Evolutionary conservation across 805 yeast species (phyloP), one percentile per base, ranked within the genome.

Genomic region (Candida piceae): DNA sequence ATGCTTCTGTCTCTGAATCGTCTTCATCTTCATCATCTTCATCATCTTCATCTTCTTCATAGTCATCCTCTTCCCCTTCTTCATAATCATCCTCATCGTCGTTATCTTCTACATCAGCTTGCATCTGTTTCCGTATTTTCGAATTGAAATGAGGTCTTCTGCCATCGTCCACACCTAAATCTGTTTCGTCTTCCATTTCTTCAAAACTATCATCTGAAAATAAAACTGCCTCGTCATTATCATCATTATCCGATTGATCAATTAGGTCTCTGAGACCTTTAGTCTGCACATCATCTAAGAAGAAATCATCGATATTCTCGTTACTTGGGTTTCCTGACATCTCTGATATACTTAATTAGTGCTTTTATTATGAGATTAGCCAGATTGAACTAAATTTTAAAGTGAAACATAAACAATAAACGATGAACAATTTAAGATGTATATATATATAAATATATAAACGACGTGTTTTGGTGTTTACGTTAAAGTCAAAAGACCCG

Each of bases 181-280:
- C 46, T 28, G 29, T 31, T 28, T 24, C 39, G 39, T 9, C 64
- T 52, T 28, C 62, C 53, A 27, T 54, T 61, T 35, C 31, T 2
- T 32, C 35, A 11, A 22, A 28, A 12, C 35, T 40, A 19, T 49
- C 52, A 25, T 47, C 52, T 4, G 55, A 48, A 29, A 50, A 52
- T 10, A 40, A 42, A 29, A 70, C 46, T 2, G 67, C 69, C 22
- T 58, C 65, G n/a, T 61, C 63, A 16, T 64, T 57, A 7, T 56
- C 49, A 16, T 49, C 50, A 7, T 46, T 58, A 24, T 55, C 56
- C 16, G 53, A 54, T 7, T 26, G 13, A 6, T 41, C 56, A 9
- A 59, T 42, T 30, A 60, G 28, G 18, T 48, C 55, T 32, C 60
- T 48, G 26, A 60, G 41, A 12, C 48, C 42, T 12, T 47, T 49